These are phyloP conservation scores for Nannochloropsis limnetica DNA, from an alignment of 352 stramenopile species.

Conservation along the genomic window DNA sequence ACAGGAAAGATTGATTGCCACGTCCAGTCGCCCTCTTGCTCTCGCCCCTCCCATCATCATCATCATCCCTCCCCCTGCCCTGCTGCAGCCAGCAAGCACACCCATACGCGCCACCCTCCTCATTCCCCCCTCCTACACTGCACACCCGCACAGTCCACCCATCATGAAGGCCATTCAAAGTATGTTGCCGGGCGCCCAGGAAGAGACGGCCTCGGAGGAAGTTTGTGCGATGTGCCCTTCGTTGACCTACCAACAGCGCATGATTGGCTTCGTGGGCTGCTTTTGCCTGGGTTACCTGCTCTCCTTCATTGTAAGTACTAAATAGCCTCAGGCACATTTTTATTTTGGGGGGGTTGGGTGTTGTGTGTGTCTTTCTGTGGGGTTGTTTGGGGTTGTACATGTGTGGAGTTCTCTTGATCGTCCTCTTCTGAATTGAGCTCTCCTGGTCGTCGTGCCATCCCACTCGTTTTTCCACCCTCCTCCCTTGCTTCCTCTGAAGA, in stretches of 20 bases:
- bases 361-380: no score
- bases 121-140: neutral
- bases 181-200: conserved; percentile 27
- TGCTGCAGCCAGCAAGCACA: neutral
- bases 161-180: conserved; percentile 33
- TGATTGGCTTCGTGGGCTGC: conserved; percentile 51
- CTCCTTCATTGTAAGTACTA: conserved; percentile 51
- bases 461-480: neutral
- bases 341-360: neutral
- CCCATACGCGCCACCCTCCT: neutral
- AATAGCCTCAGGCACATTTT: neutral
- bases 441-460: neutral
- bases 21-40: no score
- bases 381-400: neutral
- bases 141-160: neutral
- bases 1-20: no score
- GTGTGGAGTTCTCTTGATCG: no score
- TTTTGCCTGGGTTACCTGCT: conserved; percentile 51
- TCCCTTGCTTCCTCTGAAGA: neutral
- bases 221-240: conserved; percentile 48
- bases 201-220: conserved; percentile 39
- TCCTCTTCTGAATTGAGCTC: neutral
- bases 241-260: conserved; percentile 49
- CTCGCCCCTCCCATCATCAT: no score
- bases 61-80: neutral